Base-by-base conservation (phyloP, 2,329 filamentous ascomycete species). In the Nigrospora oryzae region DNA sequence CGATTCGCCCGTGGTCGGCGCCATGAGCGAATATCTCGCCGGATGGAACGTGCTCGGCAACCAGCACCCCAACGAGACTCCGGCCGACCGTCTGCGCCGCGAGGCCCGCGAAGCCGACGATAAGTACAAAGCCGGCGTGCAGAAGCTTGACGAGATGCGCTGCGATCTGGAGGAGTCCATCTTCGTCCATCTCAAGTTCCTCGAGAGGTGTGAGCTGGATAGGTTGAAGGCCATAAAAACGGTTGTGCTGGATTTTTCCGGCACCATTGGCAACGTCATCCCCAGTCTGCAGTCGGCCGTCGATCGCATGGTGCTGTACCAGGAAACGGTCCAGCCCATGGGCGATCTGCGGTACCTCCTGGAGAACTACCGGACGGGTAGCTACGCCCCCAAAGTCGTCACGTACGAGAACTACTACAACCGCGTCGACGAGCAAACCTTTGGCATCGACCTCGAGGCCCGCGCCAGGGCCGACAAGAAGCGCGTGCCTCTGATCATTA, bases 381-480 rank as follows among this genome's bases (percentile, higher is more conserved):
- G 84, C 53, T 98, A 95, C 62, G 80, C 89, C 42, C 93, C 93
- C 10, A 90, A 81, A 57, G 91, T 97, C 28, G 82, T 89, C 39
- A 85, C 89, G 4, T 98, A 98, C 65, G 93, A 98, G 68, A 98
- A 97, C 64, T 98, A 98, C 69, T 98, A 98, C 72, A 96, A 96
- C 66, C 89, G 87, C 53, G 89, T 96, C 19, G 93, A 96, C 63
- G 90, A 96, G 61, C 90, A 97, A 74, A 95, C 89, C 1, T 98
- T 97, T 61, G 93, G 94, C 53, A 89, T 98, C 45, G 94, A 98
- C 60, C 79, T 98, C n/a, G 93, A 98, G 67, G 89, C 91, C 34
- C 78, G 93, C 53, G 93, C 93, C 38, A 78, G 91, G 53, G 90
- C 89, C 42, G 93, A 98, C 65, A 85, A 90, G 64, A 98, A 98